phyloP scores from a whole-genome alignment of 805 yeast species.

The Lachancea nothofagi region DNA sequence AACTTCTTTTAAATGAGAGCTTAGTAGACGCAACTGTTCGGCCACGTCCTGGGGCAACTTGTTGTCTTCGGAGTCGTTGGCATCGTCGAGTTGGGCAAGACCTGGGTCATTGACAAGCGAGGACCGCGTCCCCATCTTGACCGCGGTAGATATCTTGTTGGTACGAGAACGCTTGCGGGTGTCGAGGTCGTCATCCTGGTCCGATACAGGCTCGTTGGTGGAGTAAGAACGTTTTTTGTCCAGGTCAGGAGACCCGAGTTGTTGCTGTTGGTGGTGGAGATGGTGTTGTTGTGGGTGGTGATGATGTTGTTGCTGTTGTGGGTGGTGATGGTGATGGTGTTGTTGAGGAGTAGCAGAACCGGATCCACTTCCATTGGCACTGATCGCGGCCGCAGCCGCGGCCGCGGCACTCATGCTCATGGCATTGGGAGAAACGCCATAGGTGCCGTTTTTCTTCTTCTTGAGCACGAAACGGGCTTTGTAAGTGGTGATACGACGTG shows the following conservation, averaged over 20 bases:
- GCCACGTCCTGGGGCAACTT: constrained; percentile 33
- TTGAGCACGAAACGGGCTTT: constrained; percentile 33
- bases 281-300: neutral
- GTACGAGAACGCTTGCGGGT: constrained; percentile 12
- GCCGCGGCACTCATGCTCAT: constrained; percentile 14
- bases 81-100: constrained; percentile 11
- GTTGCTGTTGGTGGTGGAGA: neutral
- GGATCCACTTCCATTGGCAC: constrained; percentile 9
- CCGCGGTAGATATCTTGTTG: constrained; percentile 12
- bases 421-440: constrained; percentile 15
- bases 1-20: constrained; percentile 33
- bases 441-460: constrained; percentile 31
- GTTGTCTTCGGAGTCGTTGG: constrained; percentile 22
- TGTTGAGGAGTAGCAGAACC: constrained; percentile 4
- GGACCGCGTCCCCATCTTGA: constrained; percentile 12
- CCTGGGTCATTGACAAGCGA: constrained; percentile 11
- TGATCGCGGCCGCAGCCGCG: constrained; percentile 15
- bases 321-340: constrained; percentile 1
- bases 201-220: neutral
- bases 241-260: constrained; percentile 1
- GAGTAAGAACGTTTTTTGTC: constrained; percentile 3
- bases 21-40: constrained; percentile 31
- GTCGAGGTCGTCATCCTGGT: constrained; percentile 10
- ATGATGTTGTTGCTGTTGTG: neutral
- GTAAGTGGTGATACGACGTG: constrained; percentile 33